Conservation (phyloP, 2,329 filamentous ascomycete genomes). For the Periglandula ipomoeae region DNA sequence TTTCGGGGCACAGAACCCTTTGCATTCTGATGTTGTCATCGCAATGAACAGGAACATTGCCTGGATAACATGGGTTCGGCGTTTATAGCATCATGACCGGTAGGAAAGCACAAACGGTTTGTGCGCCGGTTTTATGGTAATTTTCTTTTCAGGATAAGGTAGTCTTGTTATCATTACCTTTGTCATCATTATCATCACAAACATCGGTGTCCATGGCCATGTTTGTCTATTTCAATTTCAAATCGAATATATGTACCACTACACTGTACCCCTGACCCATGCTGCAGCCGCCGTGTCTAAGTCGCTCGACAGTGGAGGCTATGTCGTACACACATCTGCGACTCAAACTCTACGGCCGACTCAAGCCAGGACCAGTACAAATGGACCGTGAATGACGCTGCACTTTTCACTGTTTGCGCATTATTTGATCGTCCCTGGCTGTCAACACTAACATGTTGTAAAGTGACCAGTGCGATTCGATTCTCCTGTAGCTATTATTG, state of each 20-base stretch:
- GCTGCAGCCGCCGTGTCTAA: neutral
- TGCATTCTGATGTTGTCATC: slow-evolving; percentile 1
- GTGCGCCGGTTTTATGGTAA: slow-evolving; percentile 3
- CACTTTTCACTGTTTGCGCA: no score
- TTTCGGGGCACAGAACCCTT: neutral
- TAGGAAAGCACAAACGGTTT: neutral
- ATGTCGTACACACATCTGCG: neutral
- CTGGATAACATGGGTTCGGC: slow-evolving; percentile 9
- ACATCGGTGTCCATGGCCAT: neutral
- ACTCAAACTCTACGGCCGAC: neutral
- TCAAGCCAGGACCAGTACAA: no score
- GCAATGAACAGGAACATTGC: slow-evolving; percentile 5
- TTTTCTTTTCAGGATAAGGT: slow-evolving; percentile 9
- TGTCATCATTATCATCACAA: slow-evolving; percentile 3
- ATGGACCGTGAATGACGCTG: no score
- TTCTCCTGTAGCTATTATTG: no score
- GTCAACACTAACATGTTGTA: no score
- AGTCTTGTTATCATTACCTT: slow-evolving; percentile 5
- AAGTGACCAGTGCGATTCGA: no score
- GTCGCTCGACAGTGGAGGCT: no score
- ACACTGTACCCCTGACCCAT: neutral
- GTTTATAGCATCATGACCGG: slow-evolving; percentile 11
- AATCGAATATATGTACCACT: neutral
- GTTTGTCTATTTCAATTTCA: neutral
- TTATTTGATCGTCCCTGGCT: no score